A percentile compares a stretch with the other conserved stretches of the same genome.
Evolutionary conservation across 805 yeast species (phyloP).

Genomic region (Wickerhamiella cacticola): DNA sequence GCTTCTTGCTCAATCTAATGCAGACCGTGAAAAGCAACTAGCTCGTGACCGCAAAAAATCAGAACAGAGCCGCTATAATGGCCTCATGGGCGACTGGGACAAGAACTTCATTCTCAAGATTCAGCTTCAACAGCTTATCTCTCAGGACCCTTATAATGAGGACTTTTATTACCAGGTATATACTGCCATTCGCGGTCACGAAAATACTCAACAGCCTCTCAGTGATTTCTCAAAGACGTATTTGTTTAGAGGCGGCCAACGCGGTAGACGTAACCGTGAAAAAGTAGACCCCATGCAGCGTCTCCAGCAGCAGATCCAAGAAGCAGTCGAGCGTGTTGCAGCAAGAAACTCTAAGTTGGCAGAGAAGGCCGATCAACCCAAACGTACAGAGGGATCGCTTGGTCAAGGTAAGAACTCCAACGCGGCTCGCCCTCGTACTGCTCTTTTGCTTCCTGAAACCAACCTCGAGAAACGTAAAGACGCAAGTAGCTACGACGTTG

Average conservation of each 20-base stretch:
- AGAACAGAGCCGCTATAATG: conserved; percentile 41
- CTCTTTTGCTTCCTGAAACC: conserved; percentile 28
- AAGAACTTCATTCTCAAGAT: conserved; percentile 90
- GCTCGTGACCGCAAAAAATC: conserved; percentile 4
- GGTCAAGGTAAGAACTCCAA: conserved; percentile 33
- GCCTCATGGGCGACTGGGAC: conserved; percentile 94
- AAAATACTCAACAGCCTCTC: conserved; percentile 43
- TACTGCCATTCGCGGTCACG: conserved; percentile 52
- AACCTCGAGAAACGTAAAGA: conserved; percentile 29
- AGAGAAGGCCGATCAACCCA: conserved; percentile 46
- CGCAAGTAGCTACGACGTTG: conserved; percentile 25
- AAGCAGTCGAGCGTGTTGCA: conserved; percentile 92
- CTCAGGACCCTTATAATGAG: conserved; percentile 94
- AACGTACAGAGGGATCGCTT: conserved; percentile 60
- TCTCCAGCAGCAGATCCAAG: conserved; percentile 96
- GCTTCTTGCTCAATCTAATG: conserved; percentile 5
- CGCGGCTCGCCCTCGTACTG: conserved; percentile 24
- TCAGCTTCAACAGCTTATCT: conserved; percentile 88
- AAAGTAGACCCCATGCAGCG: conserved; percentile 78
- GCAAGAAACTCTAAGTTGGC: conserved; percentile 76
- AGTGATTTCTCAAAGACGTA: conserved; percentile 88
- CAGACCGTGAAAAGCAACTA: conserved; percentile 7
- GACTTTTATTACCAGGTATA: conserved; percentile 93
- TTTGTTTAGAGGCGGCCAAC: conserved; percentile 80
- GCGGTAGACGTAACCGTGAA: conserved; percentile 35